Conservation (phyloP, 2,329 filamentous ascomycete genomes). For the Neospermospora avenae region DNA sequence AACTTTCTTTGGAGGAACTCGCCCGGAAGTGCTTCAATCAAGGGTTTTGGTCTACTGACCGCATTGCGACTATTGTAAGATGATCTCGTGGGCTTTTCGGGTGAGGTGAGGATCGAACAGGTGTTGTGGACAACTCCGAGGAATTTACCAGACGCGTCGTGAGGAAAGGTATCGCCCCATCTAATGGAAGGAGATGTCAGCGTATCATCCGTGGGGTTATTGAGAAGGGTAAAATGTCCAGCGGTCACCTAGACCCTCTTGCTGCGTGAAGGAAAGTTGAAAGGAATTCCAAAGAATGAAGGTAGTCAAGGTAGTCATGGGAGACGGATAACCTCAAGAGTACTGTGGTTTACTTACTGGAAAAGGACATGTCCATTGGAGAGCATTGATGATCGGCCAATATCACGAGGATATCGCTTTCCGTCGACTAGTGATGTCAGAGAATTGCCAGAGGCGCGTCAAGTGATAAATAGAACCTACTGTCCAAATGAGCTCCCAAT, state of each 20-base stretch:
- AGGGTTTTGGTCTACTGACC: neutral
- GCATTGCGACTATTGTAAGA: constrained; percentile 4
- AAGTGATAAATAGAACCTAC: constrained; percentile 8
- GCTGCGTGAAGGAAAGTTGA: neutral
- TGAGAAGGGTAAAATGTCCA: neutral
- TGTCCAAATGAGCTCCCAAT: constrained; percentile 18
- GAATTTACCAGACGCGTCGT: constrained; percentile 14
- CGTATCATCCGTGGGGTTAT: neutral
- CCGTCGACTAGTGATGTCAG: constrained; percentile 15
- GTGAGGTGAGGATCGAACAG: constrained; percentile 1
- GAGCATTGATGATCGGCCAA: constrained; percentile 20
- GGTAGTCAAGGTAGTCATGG: too few relatives aligned
- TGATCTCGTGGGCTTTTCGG: constrained; percentile 11
- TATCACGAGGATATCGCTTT: constrained; percentile 20
- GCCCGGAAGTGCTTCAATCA: neutral
- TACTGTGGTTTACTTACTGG: constrained; percentile 9
- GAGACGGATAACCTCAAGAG: neutral
- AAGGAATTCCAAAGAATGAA: neutral
- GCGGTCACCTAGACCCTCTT: neutral
- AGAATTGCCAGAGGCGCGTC: neutral
- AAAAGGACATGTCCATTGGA: constrained; percentile 15
- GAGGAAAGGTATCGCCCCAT: constrained; percentile 26
- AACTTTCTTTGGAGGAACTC: neutral
- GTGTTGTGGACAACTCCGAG: constrained; percentile 16
- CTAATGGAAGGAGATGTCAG: neutral